A percentile compares a stretch with the other conserved stretches of the same genome.
Evolutionary conservation across 306 rosid species (phyloP).

Genomic region (Spatholobus suberectus): DNA sequence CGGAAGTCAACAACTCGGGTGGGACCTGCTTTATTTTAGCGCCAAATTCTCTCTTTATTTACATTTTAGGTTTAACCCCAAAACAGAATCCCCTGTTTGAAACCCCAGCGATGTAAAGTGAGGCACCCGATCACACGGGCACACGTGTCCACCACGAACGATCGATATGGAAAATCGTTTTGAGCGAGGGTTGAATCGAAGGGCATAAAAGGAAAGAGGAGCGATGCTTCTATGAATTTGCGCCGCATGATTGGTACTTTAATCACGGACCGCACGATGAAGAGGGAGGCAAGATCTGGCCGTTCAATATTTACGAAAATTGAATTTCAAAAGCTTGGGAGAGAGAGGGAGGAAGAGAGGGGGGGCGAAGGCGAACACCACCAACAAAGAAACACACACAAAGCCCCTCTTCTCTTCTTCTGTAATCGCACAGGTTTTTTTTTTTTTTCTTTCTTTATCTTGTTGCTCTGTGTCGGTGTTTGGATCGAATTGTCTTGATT

Average conservation of each 20-base stretch:
- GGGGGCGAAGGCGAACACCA: slow-evolving; percentile 45
- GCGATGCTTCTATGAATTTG: slow-evolving; percentile 67
- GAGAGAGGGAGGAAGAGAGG: slow-evolving; percentile 89
- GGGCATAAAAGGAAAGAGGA: slow-evolving; percentile 44
- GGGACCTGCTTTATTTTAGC: slow-evolving; percentile 55
- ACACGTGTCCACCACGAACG: neutral
- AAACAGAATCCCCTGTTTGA: slow-evolving; percentile 13
- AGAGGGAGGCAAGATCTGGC: slow-evolving; percentile 40
- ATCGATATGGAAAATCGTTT: neutral
- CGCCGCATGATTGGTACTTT: slow-evolving; percentile 50
- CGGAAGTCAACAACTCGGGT: slow-evolving; percentile 40
- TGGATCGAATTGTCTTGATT: slow-evolving; percentile 53
- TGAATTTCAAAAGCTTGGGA: slow-evolving; percentile 92
- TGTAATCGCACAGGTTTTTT: neutral
- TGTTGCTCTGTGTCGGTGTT: slow-evolving; percentile 1
- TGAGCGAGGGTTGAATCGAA: slow-evolving; percentile 44
- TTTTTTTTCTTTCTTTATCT: neutral
- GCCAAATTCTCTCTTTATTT: slow-evolving; percentile 52
- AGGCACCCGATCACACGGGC: neutral
- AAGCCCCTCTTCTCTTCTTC: slow-evolving; percentile 45
- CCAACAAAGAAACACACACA: slow-evolving; percentile 29
- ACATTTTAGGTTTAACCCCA: slow-evolving; percentile 15
- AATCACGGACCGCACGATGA: slow-evolving; percentile 51
- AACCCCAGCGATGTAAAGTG: neutral
- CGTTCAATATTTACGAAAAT: slow-evolving; percentile 83